phyloP scores from a whole-genome alignment of 768 basidiomycete genomes.

The Gloeopeniophorella convolvens region DNA sequence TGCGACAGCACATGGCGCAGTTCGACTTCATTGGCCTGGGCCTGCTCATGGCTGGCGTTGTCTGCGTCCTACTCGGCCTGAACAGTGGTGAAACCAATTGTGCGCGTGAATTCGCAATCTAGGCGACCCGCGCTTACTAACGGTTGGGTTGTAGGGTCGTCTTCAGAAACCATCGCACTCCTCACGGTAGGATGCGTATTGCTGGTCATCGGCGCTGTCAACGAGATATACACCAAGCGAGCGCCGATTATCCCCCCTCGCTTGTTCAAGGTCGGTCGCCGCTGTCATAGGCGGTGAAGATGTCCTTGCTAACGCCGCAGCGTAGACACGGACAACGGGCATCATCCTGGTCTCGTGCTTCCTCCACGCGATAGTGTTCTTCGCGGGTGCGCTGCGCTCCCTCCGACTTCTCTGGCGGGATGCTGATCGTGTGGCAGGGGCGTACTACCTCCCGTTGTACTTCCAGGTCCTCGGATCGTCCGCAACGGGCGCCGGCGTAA shows the following conservation, averaged over 20 bases:
- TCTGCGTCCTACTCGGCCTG: slow-evolving; percentile 66
- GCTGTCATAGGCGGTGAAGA: not conserved
- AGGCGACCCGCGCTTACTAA: not conserved
- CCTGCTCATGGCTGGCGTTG: slow-evolving; percentile 58
- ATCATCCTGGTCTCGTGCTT: slow-evolving; percentile 52
- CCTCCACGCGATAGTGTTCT: slow-evolving; percentile 60
- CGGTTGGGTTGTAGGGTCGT: slow-evolving; percentile 40
- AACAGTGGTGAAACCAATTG: slow-evolving; percentile 63
- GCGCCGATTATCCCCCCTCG: slow-evolving; percentile 72
- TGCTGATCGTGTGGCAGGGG: slow-evolving; percentile 29
- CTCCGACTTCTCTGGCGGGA: not conserved
- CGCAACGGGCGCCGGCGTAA: slow-evolving; percentile 62
- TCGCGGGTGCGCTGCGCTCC: slow-evolving; percentile 33
- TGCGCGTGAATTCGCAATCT: slow-evolving; percentile 29
- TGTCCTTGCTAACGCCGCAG: slow-evolving; percentile 21
- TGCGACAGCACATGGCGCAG: slow-evolving; percentile 51
- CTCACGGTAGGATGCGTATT: slow-evolving; percentile 52
- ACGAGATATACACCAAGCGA: slow-evolving; percentile 55
- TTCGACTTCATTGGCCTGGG: slow-evolving; percentile 69
- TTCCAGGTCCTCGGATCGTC: slow-evolving; percentile 74
- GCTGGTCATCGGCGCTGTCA: slow-evolving; percentile 45
- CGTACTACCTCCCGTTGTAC: slow-evolving; percentile 69
- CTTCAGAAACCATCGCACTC: slow-evolving; percentile 52
- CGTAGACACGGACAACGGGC: slow-evolving; percentile 61
- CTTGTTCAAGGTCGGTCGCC: slow-evolving; percentile 51